Base-by-base conservation (phyloP, 768 basidiomycete genomes). In the Mycena belliarum region DNA sequence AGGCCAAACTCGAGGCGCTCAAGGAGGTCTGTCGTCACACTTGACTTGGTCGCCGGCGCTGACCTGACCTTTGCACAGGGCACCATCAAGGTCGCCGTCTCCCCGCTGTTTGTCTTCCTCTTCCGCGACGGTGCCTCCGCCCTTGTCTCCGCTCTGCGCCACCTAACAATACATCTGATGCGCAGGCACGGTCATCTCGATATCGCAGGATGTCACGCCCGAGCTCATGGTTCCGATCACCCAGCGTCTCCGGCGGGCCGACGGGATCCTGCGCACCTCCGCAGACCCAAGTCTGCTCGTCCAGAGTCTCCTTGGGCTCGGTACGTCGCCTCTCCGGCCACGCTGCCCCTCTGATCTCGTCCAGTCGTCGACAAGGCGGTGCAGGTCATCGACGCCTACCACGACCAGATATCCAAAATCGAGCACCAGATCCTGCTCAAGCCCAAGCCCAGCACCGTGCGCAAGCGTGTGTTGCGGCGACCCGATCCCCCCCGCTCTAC, bases 321-420 rank as follows among this genome's bases (percentile, higher is more conserved):
- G 77, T 77, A 41, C 28, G 72, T 28, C 33, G 12, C 16, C 33
- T 35, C 26, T 41, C 3, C 45, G 25, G n/a, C n/a, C n/a, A n/a
- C 29, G 15, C 8, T 16, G 6, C 5, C 35, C 12, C 33, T 32
- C 29, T 32, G 29, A 12, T 32, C 29, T 38, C 29, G 40, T 12
- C 23, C 55, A 86, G 85, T 84, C 20, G 86, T 88, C 7, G 88
- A 89, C 68, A 78, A 81, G 32, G 78, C 83, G 0, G 67, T 89
- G 18, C 83, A 86, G 61, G 78, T 89, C 21, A 79, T 87, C 35
- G 87, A 88, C 52, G 82, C 84, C 58, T 89, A 87, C 67, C 85
- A 86, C 57, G 71, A 76, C 56, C 82, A 81, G 63, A 81, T 89
- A 41, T 72, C 82, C 47, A 70, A 80, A 61, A 76, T 87, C 28